Base-by-base conservation (phyloP, 805 yeast species). In the Millerago galiae region DNA sequence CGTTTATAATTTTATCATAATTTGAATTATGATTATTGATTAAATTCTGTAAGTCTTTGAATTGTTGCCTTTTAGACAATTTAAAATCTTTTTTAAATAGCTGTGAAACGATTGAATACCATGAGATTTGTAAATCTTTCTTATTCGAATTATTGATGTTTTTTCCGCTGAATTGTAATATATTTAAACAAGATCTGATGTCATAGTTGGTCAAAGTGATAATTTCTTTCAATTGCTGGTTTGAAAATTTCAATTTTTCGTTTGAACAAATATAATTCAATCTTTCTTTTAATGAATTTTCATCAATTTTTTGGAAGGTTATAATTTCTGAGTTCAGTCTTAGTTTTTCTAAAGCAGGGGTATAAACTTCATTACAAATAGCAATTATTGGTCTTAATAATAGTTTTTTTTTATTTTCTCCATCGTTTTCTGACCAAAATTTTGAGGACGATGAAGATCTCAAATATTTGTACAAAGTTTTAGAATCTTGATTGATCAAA, bases 351-450 rank as follows among this genome's bases (percentile, higher is more conserved):
- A 91, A 67, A 1, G 85, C 77, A 3, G 80, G 75, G 0, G 86
- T 75, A 59, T 85, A 89, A 2, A 85, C 71, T 55, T 93, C 95
- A 56, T 91, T 93, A 59, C 97, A 95, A 43, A 93, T 77, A 34
- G 95, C 90, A 41, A 91, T 86, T 15, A 93, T 87, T 2, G 98
- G 98, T 50, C 98, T 71, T 52, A 72, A 68, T 34, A 93, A 60
- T 5, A 80, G 62, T 29, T 63, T 66, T 10, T 66, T 60, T 37
- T 57, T 63, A 40, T 61, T 65, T 40, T 66, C 62, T 17, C 56
- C 56, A 31, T 35, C 35, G 34, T 56, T 60, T 29, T 54, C 60
- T 16, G 52, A 50, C 30, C 51, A 50, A 14, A 41, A 46, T 12
- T 52, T 52, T 31, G 59, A 59, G 6, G 55, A 50, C 31, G 55